These are phyloP conservation scores for Lipomyces spencermartinsiae DNA, from an alignment of 805 yeast genomes.

Conservation along the genomic window DNA sequence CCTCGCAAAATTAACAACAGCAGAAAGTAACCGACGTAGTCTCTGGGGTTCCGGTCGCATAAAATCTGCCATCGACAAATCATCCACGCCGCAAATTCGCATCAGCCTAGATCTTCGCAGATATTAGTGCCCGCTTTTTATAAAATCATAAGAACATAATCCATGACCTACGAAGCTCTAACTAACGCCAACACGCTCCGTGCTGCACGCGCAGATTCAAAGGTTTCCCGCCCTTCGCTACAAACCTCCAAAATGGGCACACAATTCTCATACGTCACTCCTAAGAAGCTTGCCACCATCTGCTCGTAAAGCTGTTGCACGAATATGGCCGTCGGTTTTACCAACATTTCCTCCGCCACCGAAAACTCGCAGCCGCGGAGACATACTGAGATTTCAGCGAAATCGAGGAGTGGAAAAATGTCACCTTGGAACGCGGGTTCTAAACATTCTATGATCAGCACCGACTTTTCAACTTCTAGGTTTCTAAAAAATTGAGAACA, in stretches of 20 bases:
- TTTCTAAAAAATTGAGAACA: not conserved
- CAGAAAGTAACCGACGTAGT: conserved; percentile 71
- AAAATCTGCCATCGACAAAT: conserved; percentile 76
- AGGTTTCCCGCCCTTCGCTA: conserved; percentile 43
- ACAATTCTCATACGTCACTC: conserved; percentile 51
- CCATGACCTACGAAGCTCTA: conserved; percentile 25
- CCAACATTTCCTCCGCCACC: conserved; percentile 64
- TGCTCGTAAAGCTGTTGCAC: conserved; percentile 63
- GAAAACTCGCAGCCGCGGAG: conserved; percentile 66
- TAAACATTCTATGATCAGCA: conserved; percentile 1
- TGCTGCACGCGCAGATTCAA: conserved; percentile 37
- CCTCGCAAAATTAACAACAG: conserved; percentile 83
- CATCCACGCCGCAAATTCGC: conserved; percentile 69
- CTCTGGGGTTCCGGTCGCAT: conserved; percentile 77
- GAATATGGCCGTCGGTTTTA: conserved; percentile 63
- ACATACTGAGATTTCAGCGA: conserved; percentile 63
- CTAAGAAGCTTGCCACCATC: conserved; percentile 65
- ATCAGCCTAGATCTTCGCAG: conserved; percentile 33
- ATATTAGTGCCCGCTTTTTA: not conserved
- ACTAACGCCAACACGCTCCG: conserved; percentile 34
- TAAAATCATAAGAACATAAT: not conserved
- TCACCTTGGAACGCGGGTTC: conserved; percentile 37
- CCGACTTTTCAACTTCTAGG: not conserved
- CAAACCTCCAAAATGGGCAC: conserved; percentile 45
- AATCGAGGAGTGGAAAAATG: conserved; percentile 64